A percentile compares a stretch with the other conserved stretches of the same genome.
Conservation (phyloP, 164 flowering plant genomes). For the Malania oleifera region DNA sequence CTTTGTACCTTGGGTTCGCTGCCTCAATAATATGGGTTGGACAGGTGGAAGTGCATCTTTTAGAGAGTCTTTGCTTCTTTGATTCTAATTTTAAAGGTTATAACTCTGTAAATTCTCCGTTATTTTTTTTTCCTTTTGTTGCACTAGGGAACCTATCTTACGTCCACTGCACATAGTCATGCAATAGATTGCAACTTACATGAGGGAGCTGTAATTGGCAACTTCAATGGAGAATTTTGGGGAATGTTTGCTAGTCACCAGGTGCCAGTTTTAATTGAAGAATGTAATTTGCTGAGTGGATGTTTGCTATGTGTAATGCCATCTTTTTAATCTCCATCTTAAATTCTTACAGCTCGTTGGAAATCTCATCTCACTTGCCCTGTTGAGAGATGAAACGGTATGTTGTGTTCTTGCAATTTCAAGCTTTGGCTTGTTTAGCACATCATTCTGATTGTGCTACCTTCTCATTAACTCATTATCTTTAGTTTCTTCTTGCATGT, state of each 20-base stretch:
- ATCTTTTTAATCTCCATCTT: not conserved
- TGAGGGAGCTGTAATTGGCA: conserved; percentile 84
- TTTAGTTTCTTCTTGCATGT: not conserved
- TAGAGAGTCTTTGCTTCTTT: not conserved
- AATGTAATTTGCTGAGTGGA: not conserved
- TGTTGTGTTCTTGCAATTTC: conserved; percentile 11
- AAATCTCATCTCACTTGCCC: conserved; percentile 66
- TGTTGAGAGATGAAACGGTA: conserved; percentile 62
- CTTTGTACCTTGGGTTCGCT: conserved; percentile 83
- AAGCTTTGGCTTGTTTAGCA: not conserved
- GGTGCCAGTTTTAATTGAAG: conserved; percentile 33
- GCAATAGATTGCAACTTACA: conserved; percentile 56
- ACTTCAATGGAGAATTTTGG: conserved; percentile 94
- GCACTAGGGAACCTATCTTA: conserved; percentile 87
- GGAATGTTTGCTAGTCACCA: conserved; percentile 82
- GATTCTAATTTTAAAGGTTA: not conserved
- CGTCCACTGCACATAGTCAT: conserved; percentile 76
- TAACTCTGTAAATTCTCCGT: not conserved
- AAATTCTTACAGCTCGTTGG: conserved; percentile 68
- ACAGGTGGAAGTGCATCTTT: conserved; percentile 39
- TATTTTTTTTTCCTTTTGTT: conserved; percentile 4
- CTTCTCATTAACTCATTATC: not conserved
- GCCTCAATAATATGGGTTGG: conserved; percentile 99
- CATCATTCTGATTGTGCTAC: not conserved
- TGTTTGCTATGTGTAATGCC: not conserved